Evolutionary conservation across 768 basidiomycete genomes (phyloP), one percentile per base, ranked within the genome.

Genomic region (Mycena crocata): DNA sequence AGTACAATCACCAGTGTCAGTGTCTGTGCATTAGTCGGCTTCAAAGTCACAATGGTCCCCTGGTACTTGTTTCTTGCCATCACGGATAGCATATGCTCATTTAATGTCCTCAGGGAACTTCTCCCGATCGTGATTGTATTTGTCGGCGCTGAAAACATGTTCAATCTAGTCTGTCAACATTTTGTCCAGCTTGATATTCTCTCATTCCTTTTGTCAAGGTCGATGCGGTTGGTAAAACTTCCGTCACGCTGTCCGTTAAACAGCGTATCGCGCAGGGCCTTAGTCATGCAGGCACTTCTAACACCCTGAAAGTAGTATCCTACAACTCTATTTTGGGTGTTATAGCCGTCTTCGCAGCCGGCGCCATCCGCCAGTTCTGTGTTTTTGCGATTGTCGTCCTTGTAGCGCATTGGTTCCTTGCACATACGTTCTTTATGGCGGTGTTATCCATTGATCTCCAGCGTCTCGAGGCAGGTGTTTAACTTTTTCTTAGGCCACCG

Each of bases 71-170:
- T n/a, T 48, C 26, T 48, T 49, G 57, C 28, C 46, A 35, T 40
- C 10, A 19, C 44, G 50, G 49, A 24, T 57, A 55, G 31, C 15
- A 23, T 45, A 61, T 62, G 40, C 23, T 50, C n/a, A 62, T 34
- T 17, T 58, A 55, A 63, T 69, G 40, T 17, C 26, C 51, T 19
- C 49, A 94, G 93, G 93, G 91, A 93, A 75, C 80, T 97, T 44
- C 83, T 99, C 56, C 96, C 96, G 1, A 93, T 98, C 63, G 92
- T 98, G 39, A 95, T 99, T 55, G 88, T 96, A 9, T 96, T 99
- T 70, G 93, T 97, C 17, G 97, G 97, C 3, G 93, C 95, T 3
- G 97, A 99, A 81, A 99, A 98, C 73, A 98, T 99, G 96, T 94
- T 95, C 76, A 93, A 91, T 72, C 83, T 99, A 76, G 95, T 95